phyloP scores from a whole-genome alignment of 768 basidiomycete genomes.

The Boletus fagicola region DNA sequence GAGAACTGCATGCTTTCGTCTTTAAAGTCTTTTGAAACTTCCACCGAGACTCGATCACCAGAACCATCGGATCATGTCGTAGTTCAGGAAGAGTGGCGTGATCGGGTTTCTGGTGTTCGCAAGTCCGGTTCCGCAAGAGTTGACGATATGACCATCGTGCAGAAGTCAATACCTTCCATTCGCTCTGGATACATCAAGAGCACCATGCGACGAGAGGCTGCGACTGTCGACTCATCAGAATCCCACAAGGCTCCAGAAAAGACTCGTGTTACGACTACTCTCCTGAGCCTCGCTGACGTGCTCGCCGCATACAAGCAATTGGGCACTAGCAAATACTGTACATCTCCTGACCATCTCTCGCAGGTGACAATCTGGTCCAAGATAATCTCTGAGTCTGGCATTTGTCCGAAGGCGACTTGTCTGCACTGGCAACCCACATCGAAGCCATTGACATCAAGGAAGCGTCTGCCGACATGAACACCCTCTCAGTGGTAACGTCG shows the following conservation, averaged over 20 bases:
- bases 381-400: constrained; percentile 68
- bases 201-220: not conserved
- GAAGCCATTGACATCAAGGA: constrained; percentile 41
- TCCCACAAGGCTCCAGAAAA: not conserved
- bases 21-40: not conserved
- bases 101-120: not conserved
- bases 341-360: constrained; percentile 7
- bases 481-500: constrained; percentile 29
- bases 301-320: constrained; percentile 59
- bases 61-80: not conserved
- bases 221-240: not conserved
- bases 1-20: not conserved
- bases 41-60: not conserved
- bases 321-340: constrained; percentile 57
- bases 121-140: not conserved
- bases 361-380: constrained; percentile 66
- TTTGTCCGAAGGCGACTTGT: constrained; percentile 53
- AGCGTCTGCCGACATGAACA: constrained; percentile 48
- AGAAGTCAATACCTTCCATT: not conserved
- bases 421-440: constrained; percentile 37
- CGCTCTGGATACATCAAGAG: not conserved
- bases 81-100: not conserved
- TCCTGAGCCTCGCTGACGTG: constrained; percentile 50
- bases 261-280: not conserved
- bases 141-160: not conserved